Evolutionary conservation across 306 rosid species (phyloP).

Genomic region (Castanopsis chinensis): DNA sequence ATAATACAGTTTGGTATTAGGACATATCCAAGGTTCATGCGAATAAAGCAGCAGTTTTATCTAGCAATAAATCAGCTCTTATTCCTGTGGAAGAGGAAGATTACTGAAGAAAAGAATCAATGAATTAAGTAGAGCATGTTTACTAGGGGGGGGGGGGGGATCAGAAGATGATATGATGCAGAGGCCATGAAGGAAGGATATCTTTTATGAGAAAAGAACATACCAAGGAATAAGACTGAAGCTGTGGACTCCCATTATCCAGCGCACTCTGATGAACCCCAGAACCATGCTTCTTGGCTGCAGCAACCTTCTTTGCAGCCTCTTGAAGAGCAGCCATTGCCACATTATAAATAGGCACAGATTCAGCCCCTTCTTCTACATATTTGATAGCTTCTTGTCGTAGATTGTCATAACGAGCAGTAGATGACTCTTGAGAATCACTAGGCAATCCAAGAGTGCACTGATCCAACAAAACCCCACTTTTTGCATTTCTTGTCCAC

Average conservation of each 20-base stretch:
- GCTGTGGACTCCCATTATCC: constrained; percentile 15
- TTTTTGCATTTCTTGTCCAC: constrained; percentile 42
- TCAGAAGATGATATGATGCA: not conserved
- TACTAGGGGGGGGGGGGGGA: not conserved
- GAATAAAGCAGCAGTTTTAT: not conserved
- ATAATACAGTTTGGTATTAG: not conserved
- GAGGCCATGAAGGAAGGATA: not conserved
- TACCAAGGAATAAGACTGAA: constrained; percentile 22
- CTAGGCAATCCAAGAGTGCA: constrained; percentile 25
- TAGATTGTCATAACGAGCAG: constrained; percentile 27
- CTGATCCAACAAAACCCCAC: constrained; percentile 34
- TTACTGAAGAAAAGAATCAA: not conserved
- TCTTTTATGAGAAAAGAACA: constrained; percentile 7
- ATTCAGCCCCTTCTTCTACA: constrained; percentile 39
- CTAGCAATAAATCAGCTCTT: not conserved
- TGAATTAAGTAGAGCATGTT: not conserved
- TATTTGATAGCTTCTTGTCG: constrained; percentile 33
- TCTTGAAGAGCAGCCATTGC: constrained; percentile 31
- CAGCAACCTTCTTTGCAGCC: constrained; percentile 34
- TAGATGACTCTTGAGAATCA: constrained; percentile 24
- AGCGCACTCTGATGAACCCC: not conserved
- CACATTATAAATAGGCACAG: constrained; percentile 22
- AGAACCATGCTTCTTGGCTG: constrained; percentile 19
- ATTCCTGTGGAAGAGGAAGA: not conserved
- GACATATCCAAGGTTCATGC: not conserved